These are phyloP conservation scores for Noccaea caerulescens DNA, from an alignment of 345 rosid genomes.

Conservation along the genomic window DNA sequence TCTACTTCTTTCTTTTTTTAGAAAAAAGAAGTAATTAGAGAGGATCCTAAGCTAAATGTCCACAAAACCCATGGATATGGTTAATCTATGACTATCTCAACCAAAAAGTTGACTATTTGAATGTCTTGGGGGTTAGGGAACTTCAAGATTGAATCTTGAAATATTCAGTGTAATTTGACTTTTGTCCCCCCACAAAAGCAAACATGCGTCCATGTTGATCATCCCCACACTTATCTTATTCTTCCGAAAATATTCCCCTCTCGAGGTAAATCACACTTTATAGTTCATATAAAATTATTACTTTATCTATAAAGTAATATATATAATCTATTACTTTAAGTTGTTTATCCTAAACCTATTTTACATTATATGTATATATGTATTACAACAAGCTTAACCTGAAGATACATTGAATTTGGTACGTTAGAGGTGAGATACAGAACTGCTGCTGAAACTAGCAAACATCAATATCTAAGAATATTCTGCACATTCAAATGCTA, in stretches of 20 bases:
- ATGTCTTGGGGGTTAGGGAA: slow-evolving; percentile 30
- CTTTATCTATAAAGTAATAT: neutral
- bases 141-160: slow-evolving; percentile 26
- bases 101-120: slow-evolving; percentile 38
- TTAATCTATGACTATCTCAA: slow-evolving; percentile 27
- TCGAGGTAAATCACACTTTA: slow-evolving; percentile 36
- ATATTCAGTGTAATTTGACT: slow-evolving; percentile 37
- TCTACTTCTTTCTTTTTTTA: neutral
- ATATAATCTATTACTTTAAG: neutral
- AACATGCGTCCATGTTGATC: slow-evolving; percentile 42
- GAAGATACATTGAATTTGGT: slow-evolving; percentile 1
- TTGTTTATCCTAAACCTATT: neutral
- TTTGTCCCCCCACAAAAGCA: slow-evolving; percentile 37
- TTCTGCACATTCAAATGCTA: neutral
- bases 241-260: slow-evolving; percentile 32
- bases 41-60: slow-evolving; percentile 38
- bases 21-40: neutral
- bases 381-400: neutral
- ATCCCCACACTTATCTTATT: slow-evolving; percentile 32
- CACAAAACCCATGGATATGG: slow-evolving; percentile 31
- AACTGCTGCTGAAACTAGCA: neutral
- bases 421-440: neutral
- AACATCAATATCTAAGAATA: neutral
- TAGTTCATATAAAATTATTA: neutral
- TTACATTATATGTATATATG: neutral